Conservation (phyloP, 1,139 yeast genomes). For the Trichomonascaceae sp. region DNA sequence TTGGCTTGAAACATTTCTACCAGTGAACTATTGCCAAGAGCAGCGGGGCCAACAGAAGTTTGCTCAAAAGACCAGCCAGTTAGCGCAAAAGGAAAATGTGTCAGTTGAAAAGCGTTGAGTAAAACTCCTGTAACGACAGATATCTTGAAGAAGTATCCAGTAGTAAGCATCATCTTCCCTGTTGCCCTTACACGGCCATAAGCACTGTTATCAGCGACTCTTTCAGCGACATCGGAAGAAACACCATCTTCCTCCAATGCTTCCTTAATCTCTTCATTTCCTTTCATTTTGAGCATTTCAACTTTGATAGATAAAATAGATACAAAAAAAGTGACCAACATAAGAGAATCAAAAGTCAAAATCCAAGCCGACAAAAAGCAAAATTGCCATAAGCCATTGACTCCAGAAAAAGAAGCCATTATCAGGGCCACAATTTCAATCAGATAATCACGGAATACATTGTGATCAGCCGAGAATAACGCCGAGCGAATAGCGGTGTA, state of each 20-base stretch:
- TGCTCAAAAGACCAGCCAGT: slow-evolving; percentile 9
- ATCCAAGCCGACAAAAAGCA: slow-evolving; percentile 73
- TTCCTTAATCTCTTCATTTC: slow-evolving; percentile 71
- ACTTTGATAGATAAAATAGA: slow-evolving; percentile 84
- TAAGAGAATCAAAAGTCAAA: slow-evolving; percentile 62
- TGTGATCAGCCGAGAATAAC: slow-evolving; percentile 60
- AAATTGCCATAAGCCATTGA: slow-evolving; percentile 60
- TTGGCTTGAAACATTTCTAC: slow-evolving; percentile 9
- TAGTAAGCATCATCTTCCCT: slow-evolving; percentile 31
- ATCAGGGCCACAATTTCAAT: slow-evolving; percentile 70
- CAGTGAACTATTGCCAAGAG: slow-evolving; percentile 1
- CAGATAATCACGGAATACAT: slow-evolving; percentile 72
- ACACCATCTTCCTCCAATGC: slow-evolving; percentile 95
- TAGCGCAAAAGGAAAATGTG: slow-evolving; percentile 43
- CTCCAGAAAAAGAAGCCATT: slow-evolving; percentile 70
- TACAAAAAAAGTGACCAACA: slow-evolving; percentile 77
- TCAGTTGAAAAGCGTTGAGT: slow-evolving; percentile 47
- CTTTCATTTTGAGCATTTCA: slow-evolving; percentile 83
- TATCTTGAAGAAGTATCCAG: slow-evolving; percentile 52
- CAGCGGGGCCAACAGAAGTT: slow-evolving; percentile 7
- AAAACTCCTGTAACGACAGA: slow-evolving; percentile 63
- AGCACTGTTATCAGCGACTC: slow-evolving; percentile 46
- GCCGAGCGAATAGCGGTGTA: slow-evolving; percentile 45
- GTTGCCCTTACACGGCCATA: slow-evolving; percentile 16
- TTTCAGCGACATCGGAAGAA: slow-evolving; percentile 61